Base-by-base conservation (phyloP, 345 rosid species). In the Sisymbrium altissimum region DNA sequence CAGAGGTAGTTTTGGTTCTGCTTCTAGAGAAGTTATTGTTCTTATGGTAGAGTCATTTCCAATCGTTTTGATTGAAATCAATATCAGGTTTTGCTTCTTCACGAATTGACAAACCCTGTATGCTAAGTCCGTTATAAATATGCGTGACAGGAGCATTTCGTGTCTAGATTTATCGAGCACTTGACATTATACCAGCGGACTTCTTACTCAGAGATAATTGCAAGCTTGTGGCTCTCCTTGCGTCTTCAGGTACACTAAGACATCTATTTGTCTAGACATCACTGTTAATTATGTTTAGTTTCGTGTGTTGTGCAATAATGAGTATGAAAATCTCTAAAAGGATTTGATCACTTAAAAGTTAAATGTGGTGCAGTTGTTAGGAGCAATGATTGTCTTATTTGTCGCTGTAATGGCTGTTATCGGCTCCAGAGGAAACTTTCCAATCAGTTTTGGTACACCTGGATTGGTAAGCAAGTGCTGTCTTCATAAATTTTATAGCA, bases 221-320 rank as follows among this genome's bases (percentile, higher is more conserved):
- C 95, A 36, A 91, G 95, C 81, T 86, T 94, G 81, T 94, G 97
- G 98, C 97, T 94, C 80, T 89, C 98, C 64, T 74, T 94, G 75
- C 98, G 91, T 73, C 98, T 94, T 72, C 97, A 94, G 97, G 98
- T 91, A 86, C 60, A 44, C 64, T 52, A 53, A 27, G 4, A 46
- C 52, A 38, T 44, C 44, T 43, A 8, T 1, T 41, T 64, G 6
- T 21, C 6, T 52, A 56, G 15, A 73, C 59, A 57, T 40, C 78
- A 57, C 33, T 60, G 5, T 63, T 23, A 17, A 19, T 40, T 12
- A 27, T 52, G 44, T 46, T 53, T 11, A 17, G 46, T 52, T 18
- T 72, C 7, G 3, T 63, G 44, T 50, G 11, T 18, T 63, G 21
- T 49, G 32, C 12, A 18, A 18, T 21, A 33, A 7, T 35, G 63